Percentiles rank a stretch among this genome's conserved stretches.
These are phyloP conservation scores for Clarkia xantiana DNA, from an alignment of 345 rosid genomes.

Conservation along the genomic window DNA sequence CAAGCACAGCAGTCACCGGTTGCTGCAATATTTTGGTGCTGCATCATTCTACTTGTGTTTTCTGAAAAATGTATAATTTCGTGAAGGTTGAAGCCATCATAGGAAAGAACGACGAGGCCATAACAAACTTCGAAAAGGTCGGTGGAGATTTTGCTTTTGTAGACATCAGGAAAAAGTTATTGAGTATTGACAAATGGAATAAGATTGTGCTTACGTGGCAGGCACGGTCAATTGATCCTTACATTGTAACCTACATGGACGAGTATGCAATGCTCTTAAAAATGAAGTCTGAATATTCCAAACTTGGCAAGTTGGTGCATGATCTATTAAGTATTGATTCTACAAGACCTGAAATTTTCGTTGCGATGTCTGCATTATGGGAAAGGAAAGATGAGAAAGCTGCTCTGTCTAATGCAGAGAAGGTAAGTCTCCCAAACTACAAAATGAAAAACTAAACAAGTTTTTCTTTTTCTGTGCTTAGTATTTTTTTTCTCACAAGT, in stretches of 20 bases:
- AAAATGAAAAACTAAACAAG: slow-evolving; percentile 1
- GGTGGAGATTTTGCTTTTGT: slow-evolving; percentile 5
- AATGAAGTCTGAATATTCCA: slow-evolving; percentile 64
- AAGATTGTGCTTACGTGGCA: slow-evolving; percentile 19
- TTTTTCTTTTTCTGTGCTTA: slow-evolving; percentile 5
- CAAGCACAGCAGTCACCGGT: neutral
- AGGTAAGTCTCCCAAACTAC: slow-evolving; percentile 32
- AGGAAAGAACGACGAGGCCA: slow-evolving; percentile 89
- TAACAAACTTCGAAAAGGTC: slow-evolving; percentile 88
- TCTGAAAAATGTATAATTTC: slow-evolving; percentile 1
- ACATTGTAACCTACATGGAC: slow-evolving; percentile 74
- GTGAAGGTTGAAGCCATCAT: slow-evolving; percentile 80
- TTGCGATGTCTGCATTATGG: slow-evolving; percentile 74
- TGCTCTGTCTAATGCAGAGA: slow-evolving; percentile 83
- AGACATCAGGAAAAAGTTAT: neutral
- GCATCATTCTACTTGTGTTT: neutral
- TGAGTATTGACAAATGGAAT: neutral
- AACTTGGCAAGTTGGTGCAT: slow-evolving; percentile 80
- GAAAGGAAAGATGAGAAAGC: slow-evolving; percentile 79
- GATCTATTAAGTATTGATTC: slow-evolving; percentile 79
- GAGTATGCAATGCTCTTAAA: slow-evolving; percentile 96
- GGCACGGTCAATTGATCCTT: slow-evolving; percentile 93
- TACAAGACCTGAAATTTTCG: slow-evolving; percentile 80
- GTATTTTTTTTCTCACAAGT: slow-evolving; percentile 2
- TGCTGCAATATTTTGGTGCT: neutral